These are phyloP conservation scores for Albifimbria verrucaria DNA, from an alignment of 2,329 filamentous ascomycete genomes.

Conservation along the genomic window DNA sequence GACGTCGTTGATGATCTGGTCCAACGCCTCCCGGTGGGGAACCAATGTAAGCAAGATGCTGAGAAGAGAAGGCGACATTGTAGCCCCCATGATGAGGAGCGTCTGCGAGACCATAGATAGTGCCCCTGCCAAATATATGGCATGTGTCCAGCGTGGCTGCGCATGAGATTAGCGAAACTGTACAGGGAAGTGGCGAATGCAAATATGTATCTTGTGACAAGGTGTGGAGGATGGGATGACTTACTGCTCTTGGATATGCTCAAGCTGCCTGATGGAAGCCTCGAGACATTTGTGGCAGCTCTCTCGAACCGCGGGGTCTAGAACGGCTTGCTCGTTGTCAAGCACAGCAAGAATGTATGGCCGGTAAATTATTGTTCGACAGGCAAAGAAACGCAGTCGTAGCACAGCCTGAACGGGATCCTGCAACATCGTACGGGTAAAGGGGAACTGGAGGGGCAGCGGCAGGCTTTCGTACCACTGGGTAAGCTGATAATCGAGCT, in stretches of 20 bases:
- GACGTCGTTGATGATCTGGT: conserved; percentile 75
- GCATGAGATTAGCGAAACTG: conserved; percentile 12
- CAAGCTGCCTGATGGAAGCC: conserved; percentile 73
- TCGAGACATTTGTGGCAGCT: conserved; percentile 80
- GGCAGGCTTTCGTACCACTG: conserved; percentile 84
- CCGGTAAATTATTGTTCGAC: conserved; percentile 81
- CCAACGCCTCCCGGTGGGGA: conserved; percentile 58
- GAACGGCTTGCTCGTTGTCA: conserved; percentile 69
- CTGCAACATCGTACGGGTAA: conserved; percentile 61
- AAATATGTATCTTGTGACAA: not conserved
- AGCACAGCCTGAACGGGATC: conserved; percentile 79
- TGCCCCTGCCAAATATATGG: conserved; percentile 85
- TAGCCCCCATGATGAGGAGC: conserved; percentile 78
- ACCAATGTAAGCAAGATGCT: conserved; percentile 59
- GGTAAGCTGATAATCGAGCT: conserved; percentile 77
- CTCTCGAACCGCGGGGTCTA: conserved; percentile 70
- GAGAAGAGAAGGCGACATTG: conserved; percentile 71
- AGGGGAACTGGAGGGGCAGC: conserved; percentile 71
- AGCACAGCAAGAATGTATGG: conserved; percentile 79
- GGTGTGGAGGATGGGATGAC: conserved; percentile 25
- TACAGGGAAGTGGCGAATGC: conserved; percentile 2
- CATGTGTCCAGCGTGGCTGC: conserved; percentile 74
- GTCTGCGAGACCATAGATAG: conserved; percentile 81
- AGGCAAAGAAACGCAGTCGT: conserved; percentile 77
- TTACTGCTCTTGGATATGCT: conserved; percentile 75